Base-by-base conservation (phyloP, 78 protist genomes). In the Dictyostelium brefeldianum region DNA sequence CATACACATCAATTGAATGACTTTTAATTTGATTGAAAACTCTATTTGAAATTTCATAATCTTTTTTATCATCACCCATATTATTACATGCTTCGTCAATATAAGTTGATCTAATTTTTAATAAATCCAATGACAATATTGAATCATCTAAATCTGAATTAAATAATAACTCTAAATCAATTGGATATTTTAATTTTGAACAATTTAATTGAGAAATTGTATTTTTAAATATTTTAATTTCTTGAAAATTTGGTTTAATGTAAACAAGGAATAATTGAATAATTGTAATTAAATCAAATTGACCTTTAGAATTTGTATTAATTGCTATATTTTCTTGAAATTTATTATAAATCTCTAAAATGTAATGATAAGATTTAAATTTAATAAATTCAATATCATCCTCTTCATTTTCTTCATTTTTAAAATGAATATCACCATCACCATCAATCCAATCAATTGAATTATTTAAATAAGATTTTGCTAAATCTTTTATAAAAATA, bases 51-150 rank as follows among this genome's bases (percentile, higher is more conserved):
- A 41, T 70, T 15, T 41, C 46, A 41, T 41, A 27, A 70, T 41
- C 70, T 62, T 62, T 62, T 18, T 6, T 62, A 11, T 62, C 70
- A 62, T 62, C 6, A 36, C 43, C 43, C 70, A 62, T 62, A 25
- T 62, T 62, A 62, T 62, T 62, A 25, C 70, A 62, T 9, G 70
- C 70, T 25, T 62, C 70, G 10, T 62, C 70, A 62, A 62, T 62
- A 25, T 62, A 62, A 11, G 36, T 14, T 25, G 70, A 62, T 62
- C 70, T 62, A 22, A 62, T 62, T 11, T 62, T 62, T 62, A 62
- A 62, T 25, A 62, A 11, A 25, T 62, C 70, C 15, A 62, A 25
- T 25, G 70, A 62, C 22, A 62, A 25, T 25, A 62, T 62, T 62
- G 70, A 62, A 25, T 62, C 70, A n/a, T 62, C 20, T 17, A 62